Base-by-base conservation (phyloP, 2,329 filamentous ascomycete species). In the Paraphoma sp. region DNA sequence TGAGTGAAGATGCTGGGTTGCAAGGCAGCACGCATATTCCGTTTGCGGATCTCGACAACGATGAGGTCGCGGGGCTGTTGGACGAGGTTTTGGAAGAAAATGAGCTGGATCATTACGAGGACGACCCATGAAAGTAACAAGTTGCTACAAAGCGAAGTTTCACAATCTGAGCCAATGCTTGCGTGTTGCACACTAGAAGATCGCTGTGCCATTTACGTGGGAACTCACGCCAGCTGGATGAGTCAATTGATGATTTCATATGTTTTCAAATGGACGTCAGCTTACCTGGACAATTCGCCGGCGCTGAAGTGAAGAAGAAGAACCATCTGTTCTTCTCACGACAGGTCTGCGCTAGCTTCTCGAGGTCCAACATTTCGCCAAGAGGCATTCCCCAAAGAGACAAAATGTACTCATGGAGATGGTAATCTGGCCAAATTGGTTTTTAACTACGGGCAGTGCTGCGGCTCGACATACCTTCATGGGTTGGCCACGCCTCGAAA, bases 401-500 rank as follows among this genome's bases (percentile, higher is more conserved):
- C 4, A 78, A 58, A 46, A 79, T 68, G 48, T 71, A 70, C 53
- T 77, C 75, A 30, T 78, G 75, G 3, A 77, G 65, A 59, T 74
- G 60, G 28, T 74, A 75, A 6, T 67, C 67, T 72, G 11, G 0
- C 3, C 8, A 43, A 14, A 36, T 23, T 23, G 6, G 33, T 38
- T 4, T 18, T 70, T 29, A 64, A 60, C 30, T n/a, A 12, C 6
- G 31, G 1, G 5, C 14, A n/a, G 18, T 29, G 11, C 1, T 1
- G 29, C 1, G 12, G 0, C 38, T 17, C 8, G 33, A 36, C 64
- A 45, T 58, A 68, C 69, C 62, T 51, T 80, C 78, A 33, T 83
- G 51, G 0, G 84, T 83, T 1, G 87, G 87, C 74, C 86, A 85
- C 0, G 83, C 81, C 76, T 92, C 89, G 59, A 91, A 90, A 0